These are phyloP conservation scores for Pichia sp. DNA, from an alignment of 1,139 yeast genomes.

Conservation along the genomic window DNA sequence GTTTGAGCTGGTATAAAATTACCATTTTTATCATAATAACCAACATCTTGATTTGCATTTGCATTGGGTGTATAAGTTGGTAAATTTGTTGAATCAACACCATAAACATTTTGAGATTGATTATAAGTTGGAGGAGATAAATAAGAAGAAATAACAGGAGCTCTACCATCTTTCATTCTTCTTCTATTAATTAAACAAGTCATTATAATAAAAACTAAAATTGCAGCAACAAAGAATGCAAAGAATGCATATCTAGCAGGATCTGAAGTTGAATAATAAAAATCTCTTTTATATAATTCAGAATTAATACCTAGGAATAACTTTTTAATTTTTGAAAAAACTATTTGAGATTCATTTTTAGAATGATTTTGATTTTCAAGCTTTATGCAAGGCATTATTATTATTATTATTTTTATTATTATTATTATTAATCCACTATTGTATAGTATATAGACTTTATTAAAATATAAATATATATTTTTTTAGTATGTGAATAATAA, in stretches of 20 bases:
- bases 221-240: slow-evolving; percentile 44
- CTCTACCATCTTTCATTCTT: slow-evolving; percentile 54
- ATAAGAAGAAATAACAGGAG: slow-evolving; percentile 80
- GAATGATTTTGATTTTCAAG: too few relatives aligned
- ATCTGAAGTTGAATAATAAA: slow-evolving; percentile 4
- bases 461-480: too few relatives aligned
- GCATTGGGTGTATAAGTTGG: slow-evolving; percentile 65
- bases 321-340: too few relatives aligned
- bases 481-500: too few relatives aligned
- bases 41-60: slow-evolving; percentile 62
- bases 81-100: slow-evolving; percentile 43
- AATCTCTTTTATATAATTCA: slow-evolving; percentile 10
- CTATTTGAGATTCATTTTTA: too few relatives aligned
- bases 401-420: too few relatives aligned
- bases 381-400: too few relatives aligned
- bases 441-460: too few relatives aligned
- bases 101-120: slow-evolving; percentile 62
- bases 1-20: slow-evolving; percentile 35
- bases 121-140: slow-evolving; percentile 84
- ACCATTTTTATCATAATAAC: slow-evolving; percentile 72
- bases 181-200: slow-evolving; percentile 54
- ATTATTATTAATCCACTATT: too few relatives aligned
- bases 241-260: slow-evolving; percentile 47
- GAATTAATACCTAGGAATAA: neutral
- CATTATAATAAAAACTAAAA: slow-evolving; percentile 44